These are phyloP conservation scores for Lunasporangiospora selenospora DNA, from an alignment of 192 early-diverging fungal species.

Conservation along the genomic window DNA sequence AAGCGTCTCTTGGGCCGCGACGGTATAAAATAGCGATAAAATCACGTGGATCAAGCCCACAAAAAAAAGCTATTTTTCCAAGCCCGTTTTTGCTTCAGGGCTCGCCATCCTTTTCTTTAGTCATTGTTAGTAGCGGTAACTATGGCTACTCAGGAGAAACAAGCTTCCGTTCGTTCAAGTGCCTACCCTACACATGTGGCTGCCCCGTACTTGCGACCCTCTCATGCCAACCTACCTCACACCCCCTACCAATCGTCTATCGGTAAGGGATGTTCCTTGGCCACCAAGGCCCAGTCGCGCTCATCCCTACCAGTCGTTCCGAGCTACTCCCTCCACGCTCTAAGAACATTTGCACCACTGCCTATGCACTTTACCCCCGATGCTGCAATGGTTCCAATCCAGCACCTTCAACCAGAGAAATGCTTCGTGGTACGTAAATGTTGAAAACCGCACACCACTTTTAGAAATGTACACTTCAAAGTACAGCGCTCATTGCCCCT, in stretches of 20 bases:
- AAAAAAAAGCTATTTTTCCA: neutral
- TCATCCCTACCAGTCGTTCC: neutral
- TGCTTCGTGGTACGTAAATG: neutral
- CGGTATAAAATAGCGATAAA: too few relatives aligned
- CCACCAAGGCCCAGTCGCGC: neutral
- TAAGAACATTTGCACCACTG: conserved; percentile 20
- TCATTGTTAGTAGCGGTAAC: neutral
- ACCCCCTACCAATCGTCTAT: too few relatives aligned
- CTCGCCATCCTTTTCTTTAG: neutral
- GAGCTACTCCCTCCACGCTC: conserved; percentile 18
- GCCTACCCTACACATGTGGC: neutral
- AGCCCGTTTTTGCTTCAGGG: neutral
- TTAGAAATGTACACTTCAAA: too few relatives aligned
- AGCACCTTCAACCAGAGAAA: conserved; percentile 8
- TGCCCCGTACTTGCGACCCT: too few relatives aligned
- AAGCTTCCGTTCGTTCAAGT: neutral
- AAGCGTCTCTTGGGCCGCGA: neutral
- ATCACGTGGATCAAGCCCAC: too few relatives aligned
- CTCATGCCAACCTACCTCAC: too few relatives aligned
- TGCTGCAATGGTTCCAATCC: conserved; percentile 32
- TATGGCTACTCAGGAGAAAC: neutral
- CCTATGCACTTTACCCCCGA: conserved; percentile 10
- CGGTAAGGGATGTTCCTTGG: too few relatives aligned
- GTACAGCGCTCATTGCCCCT: too few relatives aligned
- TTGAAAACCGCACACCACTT: too few relatives aligned